A percentile compares a stretch with the other conserved stretches of the same genome.
Conservation (phyloP, 306 rosid species). For the Biancaea sappan region DNA sequence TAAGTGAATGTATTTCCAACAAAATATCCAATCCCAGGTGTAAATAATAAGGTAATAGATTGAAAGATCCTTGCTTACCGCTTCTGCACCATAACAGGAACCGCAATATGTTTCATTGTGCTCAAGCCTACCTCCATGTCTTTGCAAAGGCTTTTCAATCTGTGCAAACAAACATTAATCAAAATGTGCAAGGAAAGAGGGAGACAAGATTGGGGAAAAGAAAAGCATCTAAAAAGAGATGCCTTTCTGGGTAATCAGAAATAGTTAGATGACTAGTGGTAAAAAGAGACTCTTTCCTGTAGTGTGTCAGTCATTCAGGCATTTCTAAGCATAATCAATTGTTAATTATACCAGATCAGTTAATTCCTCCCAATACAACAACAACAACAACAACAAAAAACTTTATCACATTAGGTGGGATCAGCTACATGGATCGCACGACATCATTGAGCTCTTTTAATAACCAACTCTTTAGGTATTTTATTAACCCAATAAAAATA, state of each 20-base stretch:
- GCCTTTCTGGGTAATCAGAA: neutral
- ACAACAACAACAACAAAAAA: too few relatives aligned
- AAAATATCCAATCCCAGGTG: conserved; percentile 14
- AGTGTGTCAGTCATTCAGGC: neutral
- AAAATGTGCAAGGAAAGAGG: conserved; percentile 18
- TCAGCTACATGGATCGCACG: too few relatives aligned
- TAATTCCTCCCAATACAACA: neutral
- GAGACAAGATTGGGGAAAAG: neutral
- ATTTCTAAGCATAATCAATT: neutral
- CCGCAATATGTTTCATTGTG: conserved; percentile 99
- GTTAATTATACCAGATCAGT: neutral
- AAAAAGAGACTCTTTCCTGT: neutral
- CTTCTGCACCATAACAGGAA: conserved; percentile 93
- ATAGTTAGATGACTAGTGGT: neutral
- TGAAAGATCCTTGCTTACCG: conserved; percentile 48
- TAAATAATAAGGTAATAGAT: conserved; percentile 18
- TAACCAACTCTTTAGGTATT: too few relatives aligned
- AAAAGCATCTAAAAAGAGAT: conserved; percentile 11
- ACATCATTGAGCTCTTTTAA: too few relatives aligned
- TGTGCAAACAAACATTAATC: conserved; percentile 41
- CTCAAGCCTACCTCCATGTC: conserved; percentile 98
- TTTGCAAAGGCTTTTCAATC: conserved; percentile 95
- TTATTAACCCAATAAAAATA: neutral
- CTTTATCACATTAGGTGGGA: too few relatives aligned
- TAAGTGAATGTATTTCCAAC: conserved; percentile 6